These are phyloP conservation scores for Raffaelea ambrosiae DNA, from an alignment of 2,329 filamentous ascomycete species.

Conservation along the genomic window DNA sequence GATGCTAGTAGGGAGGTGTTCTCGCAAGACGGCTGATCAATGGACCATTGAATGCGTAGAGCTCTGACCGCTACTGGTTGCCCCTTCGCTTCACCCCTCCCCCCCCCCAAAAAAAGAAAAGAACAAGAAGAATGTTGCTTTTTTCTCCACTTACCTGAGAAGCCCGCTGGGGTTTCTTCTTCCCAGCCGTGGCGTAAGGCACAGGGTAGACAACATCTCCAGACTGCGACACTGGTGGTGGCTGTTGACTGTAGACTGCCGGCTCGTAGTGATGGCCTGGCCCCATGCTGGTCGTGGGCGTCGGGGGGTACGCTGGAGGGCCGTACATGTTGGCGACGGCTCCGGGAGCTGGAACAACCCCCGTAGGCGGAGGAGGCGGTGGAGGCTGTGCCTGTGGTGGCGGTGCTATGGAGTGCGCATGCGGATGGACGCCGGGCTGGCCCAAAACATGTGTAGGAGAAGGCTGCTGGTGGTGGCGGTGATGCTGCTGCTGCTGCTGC, in stretches of 20 bases:
- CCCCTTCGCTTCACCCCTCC: too few species aligned
- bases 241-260: constrained; percentile 13
- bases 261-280: background rate
- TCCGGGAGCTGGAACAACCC: background rate
- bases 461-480: constrained; percentile 12
- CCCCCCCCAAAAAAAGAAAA: too few species aligned
- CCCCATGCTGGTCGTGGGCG: background rate
- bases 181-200: constrained; percentile 36
- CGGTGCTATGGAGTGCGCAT: background rate
- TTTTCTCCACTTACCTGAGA: constrained; percentile 50
- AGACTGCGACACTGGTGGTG: constrained; percentile 15
- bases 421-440: background rate
- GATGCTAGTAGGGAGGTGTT: too few species aligned
- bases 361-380: background rate
- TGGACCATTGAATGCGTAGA: too few species aligned
- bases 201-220: constrained; percentile 33
- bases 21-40: too few species aligned
- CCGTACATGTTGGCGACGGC: background rate
- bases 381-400: background rate
- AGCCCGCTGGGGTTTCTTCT: constrained; percentile 57
- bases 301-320: background rate
- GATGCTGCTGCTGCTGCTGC: background rate
- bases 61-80: too few species aligned
- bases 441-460: background rate
- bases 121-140: too few species aligned